Percentiles rank a stretch among this genome's conserved stretches.
phyloP scores from a whole-genome alignment of 495 filamentous ascomycete genomes.

The Clohesyomyces aquaticus region DNA sequence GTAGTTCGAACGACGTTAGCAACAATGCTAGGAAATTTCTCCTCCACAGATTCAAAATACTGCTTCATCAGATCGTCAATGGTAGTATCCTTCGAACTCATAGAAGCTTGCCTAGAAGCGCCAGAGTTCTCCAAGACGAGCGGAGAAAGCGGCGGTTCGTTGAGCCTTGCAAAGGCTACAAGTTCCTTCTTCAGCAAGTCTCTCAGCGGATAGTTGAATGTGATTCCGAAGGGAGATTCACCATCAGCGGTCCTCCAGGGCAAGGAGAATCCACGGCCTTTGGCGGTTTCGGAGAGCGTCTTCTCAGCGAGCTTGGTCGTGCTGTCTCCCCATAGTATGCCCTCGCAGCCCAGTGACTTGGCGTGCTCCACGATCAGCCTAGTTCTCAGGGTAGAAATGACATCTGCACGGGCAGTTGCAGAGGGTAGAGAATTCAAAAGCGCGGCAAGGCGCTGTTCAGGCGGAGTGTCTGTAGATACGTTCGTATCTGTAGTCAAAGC shows the following conservation, averaged over 20 bases:
- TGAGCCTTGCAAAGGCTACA: constrained; percentile 59
- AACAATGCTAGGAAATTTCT: constrained; percentile 87
- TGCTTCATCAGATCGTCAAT: constrained; percentile 89
- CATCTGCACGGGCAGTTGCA: constrained; percentile 73
- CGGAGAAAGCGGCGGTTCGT: constrained; percentile 55
- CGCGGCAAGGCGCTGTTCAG: constrained; percentile 48
- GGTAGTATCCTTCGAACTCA: constrained; percentile 62
- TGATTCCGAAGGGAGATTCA: constrained; percentile 60
- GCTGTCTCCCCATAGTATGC: constrained; percentile 79
- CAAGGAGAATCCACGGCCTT: constrained; percentile 81
- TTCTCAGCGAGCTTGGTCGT: constrained; percentile 87
- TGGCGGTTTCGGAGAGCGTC: constrained; percentile 83
- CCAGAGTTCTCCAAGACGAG: constrained; percentile 38
- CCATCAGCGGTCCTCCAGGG: constrained; percentile 84
- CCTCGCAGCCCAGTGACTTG: constrained; percentile 60
- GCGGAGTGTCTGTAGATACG: neutral
- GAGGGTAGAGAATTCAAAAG: constrained; percentile 66
- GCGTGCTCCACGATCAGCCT: constrained; percentile 70
- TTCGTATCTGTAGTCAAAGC: constrained; percentile 35
- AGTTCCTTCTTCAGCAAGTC: constrained; percentile 84
- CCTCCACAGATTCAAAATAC: constrained; percentile 86
- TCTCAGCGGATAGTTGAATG: constrained; percentile 72
- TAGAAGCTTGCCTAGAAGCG: constrained; percentile 13
- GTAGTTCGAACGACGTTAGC: constrained; percentile 90
- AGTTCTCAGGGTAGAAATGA: constrained; percentile 69